phyloP scores from a whole-genome alignment of 495 filamentous ascomycete genomes.

The Xylaria longipes region DNA sequence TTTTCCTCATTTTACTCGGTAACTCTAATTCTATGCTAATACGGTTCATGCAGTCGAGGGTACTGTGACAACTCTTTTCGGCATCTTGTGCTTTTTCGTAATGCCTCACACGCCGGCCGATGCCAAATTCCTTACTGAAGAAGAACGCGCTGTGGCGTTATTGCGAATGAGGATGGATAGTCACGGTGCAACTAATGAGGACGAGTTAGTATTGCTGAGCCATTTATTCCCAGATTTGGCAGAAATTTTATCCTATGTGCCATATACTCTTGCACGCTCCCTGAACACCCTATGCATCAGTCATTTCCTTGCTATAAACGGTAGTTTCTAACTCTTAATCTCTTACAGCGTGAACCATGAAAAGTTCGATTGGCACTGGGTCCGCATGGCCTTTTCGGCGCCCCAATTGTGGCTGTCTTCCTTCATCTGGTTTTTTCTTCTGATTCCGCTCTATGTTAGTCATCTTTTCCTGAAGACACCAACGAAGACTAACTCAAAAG shows the following conservation, averaged over 20 bases:
- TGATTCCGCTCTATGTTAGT: conserved; percentile 45
- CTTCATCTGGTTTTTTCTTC: conserved; percentile 51
- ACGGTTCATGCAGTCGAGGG: conserved; percentile 44
- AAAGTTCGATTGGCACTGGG: conserved; percentile 51
- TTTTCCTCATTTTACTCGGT: neutral
- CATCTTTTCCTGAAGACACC: neutral
- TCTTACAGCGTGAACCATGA: conserved; percentile 55
- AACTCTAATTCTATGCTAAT: neutral
- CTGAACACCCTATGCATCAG: too few relatives aligned
- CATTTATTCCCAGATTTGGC: too few relatives aligned
- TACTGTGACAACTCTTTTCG: conserved; percentile 50
- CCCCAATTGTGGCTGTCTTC: conserved; percentile 50
- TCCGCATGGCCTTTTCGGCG: conserved; percentile 50
- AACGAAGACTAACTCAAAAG: neutral
- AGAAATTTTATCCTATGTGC: too few relatives aligned
- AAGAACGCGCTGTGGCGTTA: conserved; percentile 44
- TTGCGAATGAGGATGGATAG: conserved; percentile 51
- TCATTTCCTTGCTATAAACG: too few relatives aligned
- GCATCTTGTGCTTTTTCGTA: conserved; percentile 49
- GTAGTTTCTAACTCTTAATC: too few relatives aligned
- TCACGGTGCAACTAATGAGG: conserved; percentile 43
- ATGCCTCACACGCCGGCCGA: conserved; percentile 53
- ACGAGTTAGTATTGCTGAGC: too few relatives aligned
- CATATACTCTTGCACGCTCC: too few relatives aligned
- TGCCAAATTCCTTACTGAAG: conserved; percentile 48